Evolutionary conservation across 164 flowering plant species (phyloP).

Genomic region (Santalum album): DNA sequence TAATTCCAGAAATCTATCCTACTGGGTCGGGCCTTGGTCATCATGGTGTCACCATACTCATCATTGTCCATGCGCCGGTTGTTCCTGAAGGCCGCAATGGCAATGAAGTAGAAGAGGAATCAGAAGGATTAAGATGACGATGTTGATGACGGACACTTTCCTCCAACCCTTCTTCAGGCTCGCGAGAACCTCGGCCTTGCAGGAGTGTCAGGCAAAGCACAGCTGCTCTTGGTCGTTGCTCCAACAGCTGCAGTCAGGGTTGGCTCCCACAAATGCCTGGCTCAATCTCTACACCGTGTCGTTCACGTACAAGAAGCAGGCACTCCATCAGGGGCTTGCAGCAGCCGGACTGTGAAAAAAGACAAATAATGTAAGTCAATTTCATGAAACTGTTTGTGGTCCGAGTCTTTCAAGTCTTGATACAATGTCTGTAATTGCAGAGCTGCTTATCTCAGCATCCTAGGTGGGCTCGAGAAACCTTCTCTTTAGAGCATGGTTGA

Average conservation of each 20-base stretch:
- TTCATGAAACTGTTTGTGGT: no score
- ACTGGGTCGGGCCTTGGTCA: slow-evolving; percentile 78
- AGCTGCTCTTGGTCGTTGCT: slow-evolving; percentile 68
- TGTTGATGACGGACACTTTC: slow-evolving; percentile 80
- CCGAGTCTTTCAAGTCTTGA: no score
- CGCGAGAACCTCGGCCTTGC: slow-evolving; percentile 86
- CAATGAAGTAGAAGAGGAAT: slow-evolving; percentile 65
- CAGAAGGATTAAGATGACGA: slow-evolving; percentile 57
- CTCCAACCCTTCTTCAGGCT: slow-evolving; percentile 91
- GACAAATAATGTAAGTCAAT: no score
- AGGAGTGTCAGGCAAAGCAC: slow-evolving; percentile 75
- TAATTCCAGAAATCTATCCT: slow-evolving; percentile 46
- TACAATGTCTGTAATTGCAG: no score
- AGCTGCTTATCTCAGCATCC: no score
- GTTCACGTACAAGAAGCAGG: slow-evolving; percentile 42
- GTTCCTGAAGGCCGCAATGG: slow-evolving; percentile 70
- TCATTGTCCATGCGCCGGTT: slow-evolving; percentile 60
- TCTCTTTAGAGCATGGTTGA: no score
- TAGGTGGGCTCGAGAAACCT: no score
- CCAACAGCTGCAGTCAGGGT: slow-evolving; percentile 56
- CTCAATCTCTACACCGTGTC: slow-evolving; percentile 63
- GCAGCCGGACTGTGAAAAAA: slow-evolving; percentile 81
- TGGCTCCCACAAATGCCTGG: slow-evolving; percentile 21
- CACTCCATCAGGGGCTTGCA: slow-evolving; percentile 93
- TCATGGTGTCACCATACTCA: slow-evolving; percentile 66